phyloP scores from a whole-genome alignment of 164 flowering plant species.

The Kalanchoe fedtschenkoi region DNA sequence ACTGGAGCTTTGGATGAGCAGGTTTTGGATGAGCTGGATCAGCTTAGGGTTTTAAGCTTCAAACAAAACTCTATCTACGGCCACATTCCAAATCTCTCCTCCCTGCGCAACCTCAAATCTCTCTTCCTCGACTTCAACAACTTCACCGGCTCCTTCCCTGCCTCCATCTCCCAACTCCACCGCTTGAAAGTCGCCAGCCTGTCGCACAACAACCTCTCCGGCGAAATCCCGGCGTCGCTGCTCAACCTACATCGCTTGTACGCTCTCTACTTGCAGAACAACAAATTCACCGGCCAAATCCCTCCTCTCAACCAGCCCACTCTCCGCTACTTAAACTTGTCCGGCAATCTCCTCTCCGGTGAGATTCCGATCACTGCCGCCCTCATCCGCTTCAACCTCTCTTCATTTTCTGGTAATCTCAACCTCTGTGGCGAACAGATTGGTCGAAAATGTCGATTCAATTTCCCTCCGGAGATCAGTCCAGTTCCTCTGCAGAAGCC shows the following conservation, averaged over 20 bases:
- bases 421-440: constrained; percentile 32
- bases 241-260: constrained; percentile 8
- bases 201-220: constrained; percentile 20
- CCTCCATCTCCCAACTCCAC: constrained; percentile 23
- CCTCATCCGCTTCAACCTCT: constrained; percentile 18
- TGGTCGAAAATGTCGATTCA: neutral
- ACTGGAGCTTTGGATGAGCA: neutral
- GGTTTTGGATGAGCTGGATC: constrained; percentile 28
- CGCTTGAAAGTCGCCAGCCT: constrained; percentile 20
- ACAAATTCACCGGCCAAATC: constrained; percentile 25
- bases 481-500: neutral
- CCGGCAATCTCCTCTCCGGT: constrained; percentile 28
- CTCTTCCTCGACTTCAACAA: constrained; percentile 21
- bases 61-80: constrained; percentile 35
- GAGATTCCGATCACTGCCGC: constrained; percentile 23
- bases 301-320: constrained; percentile 11
- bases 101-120: constrained; percentile 25
- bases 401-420: constrained; percentile 25
- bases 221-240: constrained; percentile 18
- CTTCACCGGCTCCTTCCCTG: constrained; percentile 28
- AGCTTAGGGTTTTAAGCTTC: constrained; percentile 33
- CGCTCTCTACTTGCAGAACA: constrained; percentile 24
- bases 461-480: neutral
- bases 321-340: constrained; percentile 14
- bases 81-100: constrained; percentile 35